Conservation (phyloP, 352 stramenopile species). For the Phytophthora cactorum region DNA sequence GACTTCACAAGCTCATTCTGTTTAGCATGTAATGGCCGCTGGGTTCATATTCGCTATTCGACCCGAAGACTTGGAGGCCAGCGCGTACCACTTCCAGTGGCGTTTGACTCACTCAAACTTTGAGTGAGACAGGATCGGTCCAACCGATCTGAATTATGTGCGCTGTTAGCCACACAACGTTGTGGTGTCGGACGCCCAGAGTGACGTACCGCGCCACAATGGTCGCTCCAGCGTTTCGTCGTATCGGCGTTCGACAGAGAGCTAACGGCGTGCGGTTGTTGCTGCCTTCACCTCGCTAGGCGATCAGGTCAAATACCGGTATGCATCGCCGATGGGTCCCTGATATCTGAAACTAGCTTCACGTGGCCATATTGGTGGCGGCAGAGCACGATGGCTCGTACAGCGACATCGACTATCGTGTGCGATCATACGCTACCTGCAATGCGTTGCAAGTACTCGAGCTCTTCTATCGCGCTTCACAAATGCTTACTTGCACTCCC, state of each 20-base stretch:
- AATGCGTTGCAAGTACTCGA: too few relatives aligned
- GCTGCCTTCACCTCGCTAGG: too few relatives aligned
- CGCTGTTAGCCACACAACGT: not conserved
- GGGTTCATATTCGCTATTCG: slow-evolving; percentile 1
- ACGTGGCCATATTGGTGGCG: not conserved
- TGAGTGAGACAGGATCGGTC: slow-evolving; percentile 19
- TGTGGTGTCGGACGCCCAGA: not conserved
- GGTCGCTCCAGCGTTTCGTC: not conserved
- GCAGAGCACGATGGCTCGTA: too few relatives aligned
- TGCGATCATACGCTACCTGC: too few relatives aligned
- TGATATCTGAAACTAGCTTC: not conserved
- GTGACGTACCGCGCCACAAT: not conserved
- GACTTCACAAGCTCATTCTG: not conserved
- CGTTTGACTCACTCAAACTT: not conserved
- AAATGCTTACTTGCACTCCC: too few relatives aligned
- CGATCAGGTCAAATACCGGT: too few relatives aligned
- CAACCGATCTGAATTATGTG: slow-evolving; percentile 22
- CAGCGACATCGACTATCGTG: too few relatives aligned
- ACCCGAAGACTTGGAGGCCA: not conserved
- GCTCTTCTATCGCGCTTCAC: too few relatives aligned
- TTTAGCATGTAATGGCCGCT: not conserved
- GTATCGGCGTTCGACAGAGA: not conserved
- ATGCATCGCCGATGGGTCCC: too few relatives aligned
- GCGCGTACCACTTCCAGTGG: slow-evolving; percentile 2
- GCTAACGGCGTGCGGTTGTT: not conserved